Evolutionary conservation across 768 basidiomycete species (phyloP).

Genomic region (Gymnopilus junonius): DNA sequence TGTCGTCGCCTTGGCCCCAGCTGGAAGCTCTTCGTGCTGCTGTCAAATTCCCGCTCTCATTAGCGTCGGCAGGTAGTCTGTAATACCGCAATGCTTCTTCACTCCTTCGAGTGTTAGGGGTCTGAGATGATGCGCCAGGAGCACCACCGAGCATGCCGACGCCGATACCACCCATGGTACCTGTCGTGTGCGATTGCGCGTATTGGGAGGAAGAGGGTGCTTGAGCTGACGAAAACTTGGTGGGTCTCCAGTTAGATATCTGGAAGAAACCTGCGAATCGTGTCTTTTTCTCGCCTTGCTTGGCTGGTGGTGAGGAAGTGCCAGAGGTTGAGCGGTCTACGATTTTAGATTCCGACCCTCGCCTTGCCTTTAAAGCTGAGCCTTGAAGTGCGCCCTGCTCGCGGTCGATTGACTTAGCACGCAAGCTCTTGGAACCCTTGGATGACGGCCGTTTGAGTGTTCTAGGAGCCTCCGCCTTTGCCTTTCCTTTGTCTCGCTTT

Average conservation of each 20-base stretch:
- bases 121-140: conserved; percentile 1
- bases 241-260: conserved; percentile 36
- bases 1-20: conserved; percentile 60
- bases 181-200: not conserved
- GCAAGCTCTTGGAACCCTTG: conserved; percentile 23
- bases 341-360: conserved; percentile 14
- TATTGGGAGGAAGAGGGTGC: not conserved
- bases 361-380: conserved; percentile 12
- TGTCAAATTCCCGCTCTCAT: conserved; percentile 26
- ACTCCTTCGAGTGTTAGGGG: conserved; percentile 39
- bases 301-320: not conserved
- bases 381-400: conserved; percentile 26
- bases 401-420: conserved; percentile 37
- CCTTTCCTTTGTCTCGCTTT: conserved; percentile 32
- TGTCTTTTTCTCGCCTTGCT: conserved; percentile 7
- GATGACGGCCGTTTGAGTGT: conserved; percentile 13
- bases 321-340: conserved; percentile 6
- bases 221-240: conserved; percentile 14
- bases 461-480: conserved; percentile 19
- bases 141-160: not conserved
- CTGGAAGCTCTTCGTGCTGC: conserved; percentile 66
- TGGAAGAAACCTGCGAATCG: conserved; percentile 33
- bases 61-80: conserved; percentile 20
- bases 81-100: conserved; percentile 47
- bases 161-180: not conserved